Evolutionary conservation across 2,329 filamentous ascomycete species (phyloP), one percentile per base, ranked within the genome.

Genomic region (Cercospora sp.): DNA sequence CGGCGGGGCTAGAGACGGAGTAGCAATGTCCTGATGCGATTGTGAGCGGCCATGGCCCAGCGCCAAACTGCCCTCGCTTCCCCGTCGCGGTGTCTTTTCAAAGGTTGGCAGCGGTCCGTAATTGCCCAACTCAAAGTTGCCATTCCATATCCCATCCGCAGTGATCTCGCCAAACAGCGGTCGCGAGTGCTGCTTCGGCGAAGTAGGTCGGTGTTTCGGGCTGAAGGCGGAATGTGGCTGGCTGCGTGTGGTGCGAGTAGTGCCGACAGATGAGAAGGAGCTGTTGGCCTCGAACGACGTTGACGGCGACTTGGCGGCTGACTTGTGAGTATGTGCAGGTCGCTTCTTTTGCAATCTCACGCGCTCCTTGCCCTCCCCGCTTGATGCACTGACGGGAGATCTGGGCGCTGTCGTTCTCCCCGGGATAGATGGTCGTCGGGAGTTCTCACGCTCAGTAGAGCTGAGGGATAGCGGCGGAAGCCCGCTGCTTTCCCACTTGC

Each of bases 81-180:
- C 89, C 78, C 90, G 85, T 70, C 90, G 75, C n/a, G 65, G 71
- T 26, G 74, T 60, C 33, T 63, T 65, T 30, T 72, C 68, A 26
- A 75, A 72, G 30, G 69, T 70, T 5, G 73, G 74, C n/a, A 75
- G 67, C 39, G 71, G 69, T 6, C 72, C 73, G 67, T 76, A 77
- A 39, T 70, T 70, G 36, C 71, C 70, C 31, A 69, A 45, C 26
- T 72, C 72, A 60, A 77, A 77, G 64, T 78, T 77, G 59, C 76
- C 76, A 66, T 76, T 76, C 86, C 83, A 73, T 83, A 83, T 72
- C 87, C 76, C 84, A 42, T 87, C 83, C n/a, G 87, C 85, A 30
- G 88, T 81, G 72, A 94, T 86, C 78, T 94, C 92, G 42, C 91
- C 91, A 80, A 94, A 94, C 20, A 94, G 81, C 39, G 91, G 86